These are phyloP conservation scores for Fusarium tuaranense DNA, from an alignment of 2,329 filamentous ascomycete species.

Conservation along the genomic window DNA sequence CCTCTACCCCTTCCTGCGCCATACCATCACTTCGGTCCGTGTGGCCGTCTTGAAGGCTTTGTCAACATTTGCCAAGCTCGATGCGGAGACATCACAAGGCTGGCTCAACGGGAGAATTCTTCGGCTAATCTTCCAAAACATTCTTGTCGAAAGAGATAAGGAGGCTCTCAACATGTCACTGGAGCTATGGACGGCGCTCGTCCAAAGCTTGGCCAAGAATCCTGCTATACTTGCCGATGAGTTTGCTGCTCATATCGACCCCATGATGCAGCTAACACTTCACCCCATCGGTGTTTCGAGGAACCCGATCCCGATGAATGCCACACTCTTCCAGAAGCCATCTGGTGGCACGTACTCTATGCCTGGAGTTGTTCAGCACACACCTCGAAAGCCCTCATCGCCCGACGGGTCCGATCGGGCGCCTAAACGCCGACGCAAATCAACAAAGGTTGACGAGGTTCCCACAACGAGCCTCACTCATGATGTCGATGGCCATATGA, in stretches of 20 bases:
- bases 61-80: slow-evolving; percentile 90
- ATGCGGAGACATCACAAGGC: slow-evolving; percentile 81
- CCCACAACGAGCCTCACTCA: slow-evolving; percentile 76
- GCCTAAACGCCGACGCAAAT: slow-evolving; percentile 83
- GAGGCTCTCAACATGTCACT: slow-evolving; percentile 85
- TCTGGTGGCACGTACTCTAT: slow-evolving; percentile 85
- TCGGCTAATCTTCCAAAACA: slow-evolving; percentile 92
- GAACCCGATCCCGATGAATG: slow-evolving; percentile 93
- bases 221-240: slow-evolving; percentile 76
- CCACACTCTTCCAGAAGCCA: slow-evolving; percentile 88
- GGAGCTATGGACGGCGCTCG: slow-evolving; percentile 86
- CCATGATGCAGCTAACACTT: slow-evolving; percentile 86
- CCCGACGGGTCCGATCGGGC: slow-evolving; percentile 70
- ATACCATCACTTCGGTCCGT: slow-evolving; percentile 96
- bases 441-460: slow-evolving; percentile 82
- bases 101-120: slow-evolving; percentile 94
- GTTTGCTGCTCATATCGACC: slow-evolving; percentile 79
- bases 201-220: slow-evolving; percentile 74
- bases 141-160: slow-evolving; percentile 91
- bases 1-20: slow-evolving; percentile 94
- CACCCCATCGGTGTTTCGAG: slow-evolving; percentile 93
- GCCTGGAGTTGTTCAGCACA: slow-evolving; percentile 57
- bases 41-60: slow-evolving; percentile 93
- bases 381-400: slow-evolving; percentile 61
- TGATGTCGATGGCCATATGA: slow-evolving; percentile 98